Percentiles rank a stretch among this genome's conserved stretches.
phyloP scores from a whole-genome alignment of 495 filamentous ascomycete species.

The Aspergillus affinis region DNA sequence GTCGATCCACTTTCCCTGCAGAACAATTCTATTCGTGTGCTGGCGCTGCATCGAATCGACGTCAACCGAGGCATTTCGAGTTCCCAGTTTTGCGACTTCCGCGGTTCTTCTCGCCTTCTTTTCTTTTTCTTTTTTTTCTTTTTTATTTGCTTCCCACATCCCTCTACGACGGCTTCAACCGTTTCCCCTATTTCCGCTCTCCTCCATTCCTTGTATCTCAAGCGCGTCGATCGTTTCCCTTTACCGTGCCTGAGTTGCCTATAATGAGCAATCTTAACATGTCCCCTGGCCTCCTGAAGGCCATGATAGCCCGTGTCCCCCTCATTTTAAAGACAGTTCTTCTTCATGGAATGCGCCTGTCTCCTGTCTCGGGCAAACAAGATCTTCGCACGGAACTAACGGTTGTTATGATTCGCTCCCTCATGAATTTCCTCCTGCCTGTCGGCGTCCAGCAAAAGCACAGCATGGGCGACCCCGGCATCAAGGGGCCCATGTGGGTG shows the following conservation, averaged over 20 bases:
- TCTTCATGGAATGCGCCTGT: conserved; percentile 63
- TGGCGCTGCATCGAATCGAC: neutral
- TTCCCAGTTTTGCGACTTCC: neutral
- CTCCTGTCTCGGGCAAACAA: conserved; percentile 68
- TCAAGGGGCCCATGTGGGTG: conserved; percentile 83
- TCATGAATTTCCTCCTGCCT: conserved; percentile 47
- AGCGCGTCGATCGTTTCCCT: neutral
- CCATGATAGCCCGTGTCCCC: conserved; percentile 60
- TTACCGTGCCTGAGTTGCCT: neutral
- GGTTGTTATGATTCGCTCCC: conserved; percentile 66
- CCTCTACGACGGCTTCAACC: neutral
- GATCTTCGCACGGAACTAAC: conserved; percentile 76
- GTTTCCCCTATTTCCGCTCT: neutral
- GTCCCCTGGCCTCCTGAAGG: conserved; percentile 40
- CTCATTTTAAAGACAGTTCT: conserved; percentile 66
- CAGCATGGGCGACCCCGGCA: conserved; percentile 58
- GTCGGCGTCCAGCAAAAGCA: conserved; percentile 64
- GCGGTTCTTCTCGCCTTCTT: neutral
- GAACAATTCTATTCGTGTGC: neutral
- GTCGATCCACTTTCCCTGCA: neutral
- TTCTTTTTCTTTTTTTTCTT: neutral
- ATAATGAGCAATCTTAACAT: conserved; percentile 25
- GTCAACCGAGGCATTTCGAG: neutral
- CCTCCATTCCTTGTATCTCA: neutral
- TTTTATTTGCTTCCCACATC: too few species aligned